A percentile compares a stretch with the other conserved stretches of the same genome.
Conservation (phyloP, 164 flowering plant genomes). For the Taxillus chinensis region DNA sequence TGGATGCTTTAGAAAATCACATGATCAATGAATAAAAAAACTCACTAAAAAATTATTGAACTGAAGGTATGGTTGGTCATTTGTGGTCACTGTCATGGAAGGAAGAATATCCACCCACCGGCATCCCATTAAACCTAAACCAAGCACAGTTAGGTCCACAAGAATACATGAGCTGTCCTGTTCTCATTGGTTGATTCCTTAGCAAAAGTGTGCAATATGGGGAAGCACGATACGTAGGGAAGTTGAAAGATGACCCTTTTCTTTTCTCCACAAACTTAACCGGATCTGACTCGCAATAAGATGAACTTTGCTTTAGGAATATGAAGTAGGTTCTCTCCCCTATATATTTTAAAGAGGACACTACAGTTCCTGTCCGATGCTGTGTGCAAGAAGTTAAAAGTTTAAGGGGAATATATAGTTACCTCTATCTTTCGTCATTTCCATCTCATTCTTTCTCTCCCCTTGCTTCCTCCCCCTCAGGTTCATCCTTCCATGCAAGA, state of each 20-base stretch:
- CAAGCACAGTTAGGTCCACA: neutral
- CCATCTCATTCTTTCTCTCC: slow-evolving; percentile 7
- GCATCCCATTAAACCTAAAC: neutral
- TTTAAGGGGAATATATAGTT: slow-evolving; percentile 5
- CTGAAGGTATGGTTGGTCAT: neutral
- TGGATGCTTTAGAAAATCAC: neutral
- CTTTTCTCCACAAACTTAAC: neutral
- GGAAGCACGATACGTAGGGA: slow-evolving; percentile 12
- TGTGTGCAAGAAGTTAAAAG: slow-evolving; percentile 9
- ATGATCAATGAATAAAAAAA: slow-evolving; percentile 2
- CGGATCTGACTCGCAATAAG: slow-evolving; percentile 13
- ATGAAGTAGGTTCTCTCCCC: slow-evolving; percentile 14
- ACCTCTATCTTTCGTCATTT: slow-evolving; percentile 13
- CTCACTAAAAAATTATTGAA: neutral
- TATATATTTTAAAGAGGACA: slow-evolving; percentile 5
- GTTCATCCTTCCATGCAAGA: slow-evolving; percentile 16
- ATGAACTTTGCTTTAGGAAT: slow-evolving; percentile 3
- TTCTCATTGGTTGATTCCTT: slow-evolving; percentile 14
- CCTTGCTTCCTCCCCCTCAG: neutral
- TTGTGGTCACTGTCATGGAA: neutral
- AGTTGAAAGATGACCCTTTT: slow-evolving; percentile 13
- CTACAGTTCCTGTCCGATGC: slow-evolving; percentile 6
- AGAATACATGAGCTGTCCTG: neutral
- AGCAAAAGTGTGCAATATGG: slow-evolving; percentile 10
- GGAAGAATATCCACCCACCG: neutral